Percentiles rank a stretch among this genome's conserved stretches.
phyloP scores from a whole-genome alignment of 192 early-diverging fungal genomes.

The Chytriomyces sp. region DNA sequence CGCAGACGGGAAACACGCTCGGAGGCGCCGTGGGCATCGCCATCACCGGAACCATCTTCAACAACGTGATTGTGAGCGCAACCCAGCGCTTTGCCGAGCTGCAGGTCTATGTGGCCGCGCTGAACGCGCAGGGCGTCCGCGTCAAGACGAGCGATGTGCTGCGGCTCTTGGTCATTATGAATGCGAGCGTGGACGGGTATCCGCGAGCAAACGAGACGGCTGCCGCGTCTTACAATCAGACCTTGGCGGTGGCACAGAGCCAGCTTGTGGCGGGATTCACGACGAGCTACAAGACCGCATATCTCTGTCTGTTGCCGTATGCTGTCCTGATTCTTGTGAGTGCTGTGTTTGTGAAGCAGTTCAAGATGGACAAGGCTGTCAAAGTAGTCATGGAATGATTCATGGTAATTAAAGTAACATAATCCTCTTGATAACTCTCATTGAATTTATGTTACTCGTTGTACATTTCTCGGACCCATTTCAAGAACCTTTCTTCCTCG shows the following conservation, averaged over 20 bases:
- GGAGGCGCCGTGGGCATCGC: slow-evolving; percentile 31
- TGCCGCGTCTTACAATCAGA: background rate
- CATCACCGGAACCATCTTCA: slow-evolving; percentile 29
- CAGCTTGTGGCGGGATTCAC: slow-evolving; percentile 31
- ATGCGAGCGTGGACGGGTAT: background rate
- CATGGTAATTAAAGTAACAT: too few species aligned
- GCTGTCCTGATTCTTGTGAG: slow-evolving; percentile 39
- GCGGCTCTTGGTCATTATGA: slow-evolving; percentile 1
- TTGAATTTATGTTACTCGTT: background rate
- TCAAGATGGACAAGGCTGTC: background rate
- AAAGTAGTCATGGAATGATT: too few species aligned
- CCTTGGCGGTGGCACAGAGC: background rate
- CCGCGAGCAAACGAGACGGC: background rate
- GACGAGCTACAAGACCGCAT: slow-evolving; percentile 26
- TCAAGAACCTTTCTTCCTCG: slow-evolving; percentile 53
- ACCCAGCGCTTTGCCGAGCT: slow-evolving; percentile 34
- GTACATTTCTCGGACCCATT: slow-evolving; percentile 28
- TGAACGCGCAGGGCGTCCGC: slow-evolving; percentile 7
- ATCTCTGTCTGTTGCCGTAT: slow-evolving; percentile 32
- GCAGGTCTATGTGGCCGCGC: background rate
- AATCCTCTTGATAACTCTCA: too few species aligned
- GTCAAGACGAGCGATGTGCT: slow-evolving; percentile 3
- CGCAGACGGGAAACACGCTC: slow-evolving; percentile 65
- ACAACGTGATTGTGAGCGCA: slow-evolving; percentile 36
- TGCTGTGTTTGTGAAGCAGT: slow-evolving; percentile 46